Evolutionary conservation across 768 basidiomycete genomes (phyloP).

Genomic region (Postia placenta): DNA sequence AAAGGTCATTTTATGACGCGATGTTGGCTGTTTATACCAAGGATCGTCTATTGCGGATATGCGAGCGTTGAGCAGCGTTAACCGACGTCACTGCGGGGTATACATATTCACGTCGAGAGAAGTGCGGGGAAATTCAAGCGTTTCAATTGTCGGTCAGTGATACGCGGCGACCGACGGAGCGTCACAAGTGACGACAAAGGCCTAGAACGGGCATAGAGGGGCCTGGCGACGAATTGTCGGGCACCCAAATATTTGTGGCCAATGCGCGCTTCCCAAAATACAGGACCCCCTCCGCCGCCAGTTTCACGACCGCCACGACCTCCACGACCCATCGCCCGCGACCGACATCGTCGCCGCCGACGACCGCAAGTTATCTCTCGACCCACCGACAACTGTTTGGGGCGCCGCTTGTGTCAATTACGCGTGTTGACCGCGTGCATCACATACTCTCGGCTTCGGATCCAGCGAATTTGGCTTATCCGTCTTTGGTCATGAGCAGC

Average conservation of each 20-base stretch:
- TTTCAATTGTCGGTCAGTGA: slow-evolving; percentile 3
- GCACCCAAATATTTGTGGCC: slow-evolving; percentile 8
- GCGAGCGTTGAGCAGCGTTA: background rate
- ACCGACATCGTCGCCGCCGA: slow-evolving; percentile 4
- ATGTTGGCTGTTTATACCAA: background rate
- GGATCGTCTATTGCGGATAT: too few relatives aligned
- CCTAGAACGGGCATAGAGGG: slow-evolving; percentile 1
- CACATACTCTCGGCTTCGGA: slow-evolving; percentile 16
- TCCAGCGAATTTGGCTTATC: slow-evolving; percentile 20
- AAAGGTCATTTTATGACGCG: background rate
- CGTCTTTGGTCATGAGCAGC: slow-evolving; percentile 19
- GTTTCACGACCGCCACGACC: slow-evolving; percentile 4
- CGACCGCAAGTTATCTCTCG: slow-evolving; percentile 5
- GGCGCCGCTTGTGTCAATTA: slow-evolving; percentile 7
- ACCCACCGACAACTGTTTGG: background rate
- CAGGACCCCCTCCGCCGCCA: background rate
- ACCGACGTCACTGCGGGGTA: slow-evolving; percentile 11
- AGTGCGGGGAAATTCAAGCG: slow-evolving; percentile 7
- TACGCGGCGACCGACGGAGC: background rate
- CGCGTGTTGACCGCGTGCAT: slow-evolving; percentile 12
- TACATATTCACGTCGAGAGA: background rate
- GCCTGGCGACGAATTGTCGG: background rate
- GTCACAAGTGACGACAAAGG: slow-evolving; percentile 8
- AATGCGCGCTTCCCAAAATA: background rate
- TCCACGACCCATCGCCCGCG: slow-evolving; percentile 5